These are phyloP conservation scores for Papilionanthe hybrid DNA, from an alignment of 116 monocot species.

Conservation along the genomic window DNA sequence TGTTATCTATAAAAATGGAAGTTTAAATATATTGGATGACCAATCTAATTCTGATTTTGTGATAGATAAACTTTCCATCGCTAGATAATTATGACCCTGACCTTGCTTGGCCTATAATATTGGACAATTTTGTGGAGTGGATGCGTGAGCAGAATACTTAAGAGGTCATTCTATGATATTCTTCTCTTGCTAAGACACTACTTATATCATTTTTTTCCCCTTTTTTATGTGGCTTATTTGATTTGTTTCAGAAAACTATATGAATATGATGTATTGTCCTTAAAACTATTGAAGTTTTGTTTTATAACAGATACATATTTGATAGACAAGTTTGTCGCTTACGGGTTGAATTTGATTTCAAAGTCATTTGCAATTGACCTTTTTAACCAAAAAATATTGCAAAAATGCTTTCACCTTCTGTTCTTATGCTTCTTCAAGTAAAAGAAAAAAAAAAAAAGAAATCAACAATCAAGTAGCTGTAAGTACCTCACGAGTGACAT, in stretches of 20 bases:
- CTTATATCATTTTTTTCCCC: background rate
- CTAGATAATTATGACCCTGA: constrained; percentile 80
- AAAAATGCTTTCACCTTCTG: too few relatives aligned
- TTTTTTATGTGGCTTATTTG: background rate
- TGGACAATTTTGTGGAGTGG: constrained; percentile 99
- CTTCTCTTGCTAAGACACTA: background rate
- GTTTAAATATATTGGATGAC: background rate
- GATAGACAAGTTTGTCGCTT: too few relatives aligned
- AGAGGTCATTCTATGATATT: background rate
- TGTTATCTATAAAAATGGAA: background rate
- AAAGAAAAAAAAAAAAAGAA: too few relatives aligned
- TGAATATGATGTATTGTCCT: background rate
- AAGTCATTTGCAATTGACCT: too few relatives aligned
- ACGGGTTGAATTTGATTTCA: too few relatives aligned
- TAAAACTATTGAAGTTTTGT: too few relatives aligned
- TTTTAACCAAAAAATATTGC: too few relatives aligned
- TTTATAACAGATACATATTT: too few relatives aligned
- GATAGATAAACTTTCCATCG: constrained; percentile 81
- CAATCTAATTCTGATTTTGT: background rate
- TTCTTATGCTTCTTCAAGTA: too few relatives aligned
- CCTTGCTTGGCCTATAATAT: constrained; percentile 90
- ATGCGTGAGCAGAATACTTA: constrained; percentile 37
- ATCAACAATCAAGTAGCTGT: too few relatives aligned
- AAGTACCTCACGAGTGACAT: too few relatives aligned
- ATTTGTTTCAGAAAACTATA: background rate